Base-by-base conservation (phyloP, 1,284 basidiomycete species). In the Inonotus obliquus region DNA sequence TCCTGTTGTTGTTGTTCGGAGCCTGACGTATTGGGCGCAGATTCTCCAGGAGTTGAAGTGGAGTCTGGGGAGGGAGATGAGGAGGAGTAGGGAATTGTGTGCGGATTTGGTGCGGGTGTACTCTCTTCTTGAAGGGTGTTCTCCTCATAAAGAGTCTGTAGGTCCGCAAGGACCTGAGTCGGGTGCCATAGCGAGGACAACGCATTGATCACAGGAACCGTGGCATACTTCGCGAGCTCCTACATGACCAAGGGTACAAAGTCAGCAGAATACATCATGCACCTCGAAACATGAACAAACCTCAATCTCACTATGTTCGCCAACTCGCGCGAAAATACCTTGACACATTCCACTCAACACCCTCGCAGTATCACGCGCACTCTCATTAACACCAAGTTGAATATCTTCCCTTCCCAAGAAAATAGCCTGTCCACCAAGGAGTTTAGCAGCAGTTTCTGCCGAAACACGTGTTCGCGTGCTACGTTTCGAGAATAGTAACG, bases 311-410 rank as follows among this genome's bases (percentile, higher is more conserved):
- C 82, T 81, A 74, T 99, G 96, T 11, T 84, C 89, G 5, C 91
- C 93, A 1, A 99, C 96, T 53, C 97, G 88, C 21, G 96, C 97
- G 78, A 99, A 98, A 67, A 99, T 94, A 19, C 96, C 97, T 74
- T 98, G 90, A 60, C 89, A 91, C 96, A 99, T 98, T 17, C 92
- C 92, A 19, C 92, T 89, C 65, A 97, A 84, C 14, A 99, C 92
- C 19, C 90, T 82, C 13, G 93, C 90, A 0, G 92, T 88, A 76
- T 99, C 97, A 54, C 90, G 80, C 19, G 88, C 73, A 47, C 79
- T 87, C 81, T 99, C 96, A 74, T 98, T 99, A 37, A 98, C 96
- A 58, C 96, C 96, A 35, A 99, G 80, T 71, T 99, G 96, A 63
- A 98, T 97, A 72, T 99, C 96, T 1, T 90, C 86, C 47, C 78